Percentiles rank a stretch among this genome's conserved stretches.
These are phyloP conservation scores for Thinopyrum elongatum DNA, from an alignment of 176 grass and related monocot species.

Conservation along the genomic window DNA sequence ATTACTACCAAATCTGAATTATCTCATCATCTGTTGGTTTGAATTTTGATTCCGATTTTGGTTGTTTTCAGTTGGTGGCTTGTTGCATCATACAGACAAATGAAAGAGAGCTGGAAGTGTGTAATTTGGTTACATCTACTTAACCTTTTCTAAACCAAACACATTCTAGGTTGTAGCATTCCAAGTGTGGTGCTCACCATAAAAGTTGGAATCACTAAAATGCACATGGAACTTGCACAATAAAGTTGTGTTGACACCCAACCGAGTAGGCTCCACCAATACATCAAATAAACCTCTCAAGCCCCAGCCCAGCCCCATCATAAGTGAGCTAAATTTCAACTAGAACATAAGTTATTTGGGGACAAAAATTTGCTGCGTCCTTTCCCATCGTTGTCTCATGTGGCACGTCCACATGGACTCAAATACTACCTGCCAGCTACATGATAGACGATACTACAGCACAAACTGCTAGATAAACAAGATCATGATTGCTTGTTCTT, in stretches of 20 bases:
- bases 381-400: neutral
- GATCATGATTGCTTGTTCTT: slow-evolving; percentile 38
- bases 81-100: too few relatives aligned
- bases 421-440: slow-evolving; percentile 2
- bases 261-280: neutral
- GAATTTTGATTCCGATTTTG: neutral
- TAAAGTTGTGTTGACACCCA: neutral
- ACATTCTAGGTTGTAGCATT: neutral
- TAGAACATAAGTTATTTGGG: neutral
- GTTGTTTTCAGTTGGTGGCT: too few relatives aligned
- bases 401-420: neutral
- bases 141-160: neutral
- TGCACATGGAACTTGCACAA: neutral
- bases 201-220: neutral
- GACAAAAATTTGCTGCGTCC: neutral
- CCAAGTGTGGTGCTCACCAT: neutral
- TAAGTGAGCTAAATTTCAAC: neutral
- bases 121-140: too few relatives aligned
- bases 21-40: neutral
- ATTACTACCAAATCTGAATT: too few relatives aligned
- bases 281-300: neutral
- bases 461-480: neutral
- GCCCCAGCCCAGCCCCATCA: neutral
- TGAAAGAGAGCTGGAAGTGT: too few relatives aligned
- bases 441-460: neutral